Percentiles rank a stretch among this genome's conserved stretches.
Conservation (phyloP, 2,329 filamentous ascomycete genomes). For the Calonectria pauciramosa region DNA sequence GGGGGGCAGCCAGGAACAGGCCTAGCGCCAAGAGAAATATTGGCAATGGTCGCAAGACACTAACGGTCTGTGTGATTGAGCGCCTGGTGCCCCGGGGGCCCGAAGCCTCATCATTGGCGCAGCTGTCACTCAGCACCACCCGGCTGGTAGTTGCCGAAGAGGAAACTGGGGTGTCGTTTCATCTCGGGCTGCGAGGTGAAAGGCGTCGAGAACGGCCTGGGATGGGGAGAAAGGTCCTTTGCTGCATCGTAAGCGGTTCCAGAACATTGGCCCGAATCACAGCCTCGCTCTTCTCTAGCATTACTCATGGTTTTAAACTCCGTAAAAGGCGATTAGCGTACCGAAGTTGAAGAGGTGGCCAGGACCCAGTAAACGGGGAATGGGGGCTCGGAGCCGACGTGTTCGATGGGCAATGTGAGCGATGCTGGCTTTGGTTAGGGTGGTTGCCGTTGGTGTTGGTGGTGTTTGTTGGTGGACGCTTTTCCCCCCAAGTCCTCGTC, state of each 20-base stretch:
- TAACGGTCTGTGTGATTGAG: constrained; percentile 29
- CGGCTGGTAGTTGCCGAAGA: not conserved
- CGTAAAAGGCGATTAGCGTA: not conserved
- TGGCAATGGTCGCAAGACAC: constrained; percentile 26
- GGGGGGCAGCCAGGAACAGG: constrained; percentile 50
- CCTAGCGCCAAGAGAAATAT: constrained; percentile 39
- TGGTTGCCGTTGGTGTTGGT: not conserved
- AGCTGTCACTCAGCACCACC: not conserved
- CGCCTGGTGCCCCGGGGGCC: constrained; percentile 26
- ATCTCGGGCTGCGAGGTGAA: not conserved
- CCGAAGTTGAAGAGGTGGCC: not conserved
- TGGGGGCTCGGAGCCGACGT: not conserved
- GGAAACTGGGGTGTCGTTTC: not conserved
- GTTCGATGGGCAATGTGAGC: not conserved
- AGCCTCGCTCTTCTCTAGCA: not conserved
- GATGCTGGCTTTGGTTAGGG: not conserved
- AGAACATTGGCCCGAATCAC: not conserved
- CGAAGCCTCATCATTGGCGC: not conserved
- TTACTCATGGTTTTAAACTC: not conserved
- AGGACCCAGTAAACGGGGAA: not conserved
- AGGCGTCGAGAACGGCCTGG: not conserved
- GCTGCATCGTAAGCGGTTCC: not conserved
- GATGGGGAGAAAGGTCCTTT: not conserved
- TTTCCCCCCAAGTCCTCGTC: not conserved
- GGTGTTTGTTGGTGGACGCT: not conserved